phyloP scores from a whole-genome alignment of 106 monocot species.

The Vanilla planifolia region DNA sequence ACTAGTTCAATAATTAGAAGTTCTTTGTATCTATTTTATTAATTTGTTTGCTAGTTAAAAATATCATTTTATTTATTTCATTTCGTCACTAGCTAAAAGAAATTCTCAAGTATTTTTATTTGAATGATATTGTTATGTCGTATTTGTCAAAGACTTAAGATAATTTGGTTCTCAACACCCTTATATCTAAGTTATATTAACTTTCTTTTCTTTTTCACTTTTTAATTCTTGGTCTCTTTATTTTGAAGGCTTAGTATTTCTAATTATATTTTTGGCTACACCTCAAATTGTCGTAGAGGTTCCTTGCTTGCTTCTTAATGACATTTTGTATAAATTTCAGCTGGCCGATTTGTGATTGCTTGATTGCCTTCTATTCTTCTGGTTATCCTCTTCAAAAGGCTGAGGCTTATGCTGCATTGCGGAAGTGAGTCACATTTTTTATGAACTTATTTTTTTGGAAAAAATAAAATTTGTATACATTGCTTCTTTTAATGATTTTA shows the following conservation, averaged over 20 bases:
- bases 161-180: no score
- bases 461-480: neutral
- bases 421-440: slow-evolving; percentile 44
- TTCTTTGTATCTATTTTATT: no score
- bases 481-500: neutral
- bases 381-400: slow-evolving; percentile 90
- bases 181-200: no score
- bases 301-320: neutral
- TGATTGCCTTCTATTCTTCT: slow-evolving; percentile 95
- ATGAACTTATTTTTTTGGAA: neutral
- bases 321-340: slow-evolving; percentile 33
- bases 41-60: no score
- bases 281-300: neutral
- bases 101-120: neutral
- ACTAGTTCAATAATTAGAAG: no score
- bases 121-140: neutral
- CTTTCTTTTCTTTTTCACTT: no score
- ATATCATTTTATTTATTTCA: no score
- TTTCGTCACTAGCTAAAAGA: no score
- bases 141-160: neutral
- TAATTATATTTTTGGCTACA: neutral
- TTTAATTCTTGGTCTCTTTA: neutral
- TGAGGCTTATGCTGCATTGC: slow-evolving; percentile 70
- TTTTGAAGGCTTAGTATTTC: neutral
- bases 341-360: slow-evolving; percentile 98